Conservation (phyloP, 805 yeast species). For the Yarrowia alimentaria region DNA sequence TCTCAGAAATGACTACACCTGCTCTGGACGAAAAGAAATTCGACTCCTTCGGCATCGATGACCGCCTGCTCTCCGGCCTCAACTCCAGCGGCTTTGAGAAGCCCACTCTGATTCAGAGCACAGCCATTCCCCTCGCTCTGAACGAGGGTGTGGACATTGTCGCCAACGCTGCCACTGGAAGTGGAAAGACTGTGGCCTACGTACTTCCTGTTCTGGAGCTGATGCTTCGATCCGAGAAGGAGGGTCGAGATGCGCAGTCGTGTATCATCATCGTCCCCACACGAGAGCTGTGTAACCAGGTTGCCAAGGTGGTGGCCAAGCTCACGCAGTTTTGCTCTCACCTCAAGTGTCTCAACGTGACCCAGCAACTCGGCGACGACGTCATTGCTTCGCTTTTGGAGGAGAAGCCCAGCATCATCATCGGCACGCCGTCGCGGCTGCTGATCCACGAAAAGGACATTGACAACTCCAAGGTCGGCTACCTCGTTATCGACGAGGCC, state of each 20-base stretch:
- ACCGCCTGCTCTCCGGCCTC: constrained; percentile 80
- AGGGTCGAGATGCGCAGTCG: constrained; percentile 29
- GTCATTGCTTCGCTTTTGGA: constrained; percentile 68
- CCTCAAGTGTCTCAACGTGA: constrained; percentile 61
- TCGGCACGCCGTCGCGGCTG: constrained; percentile 84
- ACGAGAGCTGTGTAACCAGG: constrained; percentile 87
- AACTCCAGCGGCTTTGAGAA: constrained; percentile 73
- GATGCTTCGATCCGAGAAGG: constrained; percentile 47
- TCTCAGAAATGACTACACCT: constrained; percentile 3
- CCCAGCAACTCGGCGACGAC: constrained; percentile 62
- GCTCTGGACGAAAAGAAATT: constrained; percentile 42
- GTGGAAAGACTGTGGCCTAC: constrained; percentile 94
- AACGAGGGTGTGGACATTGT: constrained; percentile 88
- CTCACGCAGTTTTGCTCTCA: constrained; percentile 70
- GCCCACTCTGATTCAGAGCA: constrained; percentile 89
- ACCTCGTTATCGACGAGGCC: constrained; percentile 89
- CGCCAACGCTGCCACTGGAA: constrained; percentile 92
- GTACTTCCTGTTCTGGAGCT: constrained; percentile 81
- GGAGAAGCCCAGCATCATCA: constrained; percentile 74
- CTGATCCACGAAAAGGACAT: constrained; percentile 50
- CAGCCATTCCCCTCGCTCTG: constrained; percentile 87
- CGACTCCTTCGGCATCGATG: constrained; percentile 75
- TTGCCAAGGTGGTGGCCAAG: constrained; percentile 63
- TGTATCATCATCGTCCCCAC: constrained; percentile 86
- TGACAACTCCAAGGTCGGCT: constrained; percentile 57